A percentile compares a stretch with the other conserved stretches of the same genome.
These are phyloP conservation scores for Claviceps sp. DNA, from an alignment of 2,329 filamentous ascomycete species.

Conservation along the genomic window DNA sequence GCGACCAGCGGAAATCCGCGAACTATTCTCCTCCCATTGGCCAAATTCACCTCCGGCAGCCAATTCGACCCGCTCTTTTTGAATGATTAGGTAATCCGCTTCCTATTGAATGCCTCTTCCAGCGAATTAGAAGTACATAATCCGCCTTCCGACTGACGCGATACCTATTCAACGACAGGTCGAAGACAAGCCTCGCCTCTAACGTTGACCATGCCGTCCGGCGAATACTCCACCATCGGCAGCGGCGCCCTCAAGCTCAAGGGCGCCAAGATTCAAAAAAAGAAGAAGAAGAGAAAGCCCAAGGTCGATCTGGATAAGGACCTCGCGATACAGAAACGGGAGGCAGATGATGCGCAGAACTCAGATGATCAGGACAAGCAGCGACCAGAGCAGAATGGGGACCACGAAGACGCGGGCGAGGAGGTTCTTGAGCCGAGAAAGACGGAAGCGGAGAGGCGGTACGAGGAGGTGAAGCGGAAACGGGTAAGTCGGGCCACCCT, in stretches of 20 bases:
- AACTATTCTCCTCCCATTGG: neutral
- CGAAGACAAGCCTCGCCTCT: no score
- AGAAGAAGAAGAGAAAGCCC: slow-evolving; percentile 44
- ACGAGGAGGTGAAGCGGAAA: slow-evolving; percentile 71
- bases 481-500: slow-evolving; percentile 41
- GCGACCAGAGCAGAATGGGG: slow-evolving; percentile 17
- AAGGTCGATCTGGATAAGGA: slow-evolving; percentile 34
- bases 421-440: slow-evolving; percentile 35
- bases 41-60: neutral
- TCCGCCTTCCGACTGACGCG: no score
- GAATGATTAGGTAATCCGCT: neutral
- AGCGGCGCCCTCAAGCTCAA: slow-evolving; percentile 77
- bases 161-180: no score
- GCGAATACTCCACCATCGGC: slow-evolving; percentile 56
- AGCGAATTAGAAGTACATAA: neutral
- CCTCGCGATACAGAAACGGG: slow-evolving; percentile 17
- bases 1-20: no score
- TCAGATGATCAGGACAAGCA: slow-evolving; percentile 15
- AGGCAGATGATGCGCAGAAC: slow-evolving; percentile 8
- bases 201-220: slow-evolving; percentile 44
- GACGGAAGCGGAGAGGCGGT: slow-evolving; percentile 70
- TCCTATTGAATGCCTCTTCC: neutral
- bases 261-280: slow-evolving; percentile 55
- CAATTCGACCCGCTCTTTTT: neutral
- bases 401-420: slow-evolving; percentile 1